These are phyloP conservation scores for Nicotiana noctiflora DNA, from an alignment of 257 asterid species.

Conservation along the genomic window DNA sequence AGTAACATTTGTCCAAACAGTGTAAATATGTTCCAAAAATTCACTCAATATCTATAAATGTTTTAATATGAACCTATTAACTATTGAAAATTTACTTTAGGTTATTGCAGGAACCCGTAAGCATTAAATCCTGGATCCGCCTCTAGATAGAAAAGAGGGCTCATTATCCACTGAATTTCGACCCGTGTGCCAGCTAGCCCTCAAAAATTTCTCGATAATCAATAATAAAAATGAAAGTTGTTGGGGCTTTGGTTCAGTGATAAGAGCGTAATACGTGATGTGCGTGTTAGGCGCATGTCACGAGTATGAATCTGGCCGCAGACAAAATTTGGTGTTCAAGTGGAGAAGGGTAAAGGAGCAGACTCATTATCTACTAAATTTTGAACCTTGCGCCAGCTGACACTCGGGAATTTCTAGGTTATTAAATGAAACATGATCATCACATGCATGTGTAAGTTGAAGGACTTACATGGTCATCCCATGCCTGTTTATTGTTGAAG, in stretches of 20 bases:
- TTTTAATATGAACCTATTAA: too few relatives aligned
- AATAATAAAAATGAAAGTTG: background rate
- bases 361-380: background rate
- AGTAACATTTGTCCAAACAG: too few relatives aligned
- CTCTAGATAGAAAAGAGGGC: too few relatives aligned
- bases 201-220: too few relatives aligned
- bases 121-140: too few relatives aligned
- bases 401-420: background rate
- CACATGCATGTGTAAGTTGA: background rate
- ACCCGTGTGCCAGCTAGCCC: too few relatives aligned
- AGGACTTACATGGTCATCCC: conserved; percentile 44
- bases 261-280: background rate
- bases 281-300: background rate
- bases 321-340: background rate
- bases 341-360: background rate
- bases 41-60: too few relatives aligned
- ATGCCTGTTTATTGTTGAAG: conserved; percentile 32
- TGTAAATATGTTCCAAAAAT: too few relatives aligned
- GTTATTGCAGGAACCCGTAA: too few relatives aligned
- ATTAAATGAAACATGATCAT: background rate
- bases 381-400: background rate
- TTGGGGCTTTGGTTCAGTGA: background rate
- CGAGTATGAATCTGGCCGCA: background rate
- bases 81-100: too few relatives aligned
- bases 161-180: too few relatives aligned